Evolutionary conservation across 768 basidiomycete species (phyloP), one percentile per base, ranked within the genome.

Genomic region (Fomitopsis serialis): DNA sequence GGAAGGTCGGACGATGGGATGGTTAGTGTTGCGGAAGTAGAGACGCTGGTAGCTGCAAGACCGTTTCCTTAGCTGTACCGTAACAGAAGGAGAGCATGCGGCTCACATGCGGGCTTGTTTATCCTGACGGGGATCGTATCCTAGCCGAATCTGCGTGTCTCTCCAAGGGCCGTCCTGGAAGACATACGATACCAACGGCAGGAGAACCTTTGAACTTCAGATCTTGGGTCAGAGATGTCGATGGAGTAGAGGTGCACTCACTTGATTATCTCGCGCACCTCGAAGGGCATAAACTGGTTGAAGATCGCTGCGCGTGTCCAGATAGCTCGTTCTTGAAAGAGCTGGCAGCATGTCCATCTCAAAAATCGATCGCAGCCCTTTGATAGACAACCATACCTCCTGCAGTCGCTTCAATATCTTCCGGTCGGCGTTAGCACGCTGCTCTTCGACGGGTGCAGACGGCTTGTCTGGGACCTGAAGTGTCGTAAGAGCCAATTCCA

Each of bases 111-210:
- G 78, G 19, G 91, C 85, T 46, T 76, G 71, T 2, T 78, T 76
- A 56, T 90, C 79, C 61, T 78, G 79, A 37, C 95, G 77, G 9
- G 97, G 97, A 63, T 99, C 97, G 63, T 94, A 98, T 12, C 86
- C 84, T 53, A 93, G 87, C 43, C 83, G 82, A 34, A 98, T 78
- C 47, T 94, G 77, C 13, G 89, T 89, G 61, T 98, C 95, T 37
- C 92, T 78, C 86, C 89, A 98, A 2, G 95, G 94, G 0, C 97
- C 97, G 59, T 97, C 95, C 59, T 86, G 81, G 64, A 98, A 95
- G 9, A 89, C 87, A 63, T 95, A 99, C 51, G 85, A 87, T 3
- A 88, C 81, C 5, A 89, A 70, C 2, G 94, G 87, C 17, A 96
- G 78, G 15, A 93, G 75, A 6, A 83, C 70, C 65, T 95, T 96